Evolutionary conservation across 352 stramenopile genomes (phyloP), one percentile per base, ranked within the genome.

Genomic region (Phytophthora pseudosyringae): DNA sequence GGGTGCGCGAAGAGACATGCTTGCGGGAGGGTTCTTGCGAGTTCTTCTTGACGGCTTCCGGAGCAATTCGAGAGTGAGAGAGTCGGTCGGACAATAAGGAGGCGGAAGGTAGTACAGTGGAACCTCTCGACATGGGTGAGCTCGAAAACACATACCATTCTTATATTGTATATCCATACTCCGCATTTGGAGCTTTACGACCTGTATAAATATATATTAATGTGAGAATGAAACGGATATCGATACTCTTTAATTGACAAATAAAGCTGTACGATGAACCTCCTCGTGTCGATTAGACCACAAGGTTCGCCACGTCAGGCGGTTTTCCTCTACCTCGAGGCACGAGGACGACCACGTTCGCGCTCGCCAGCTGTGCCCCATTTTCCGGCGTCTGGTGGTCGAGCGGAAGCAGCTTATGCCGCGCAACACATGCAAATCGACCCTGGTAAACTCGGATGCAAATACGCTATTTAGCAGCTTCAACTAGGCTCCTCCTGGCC

Each of bases 1-100:
- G 7, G 83, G 85, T 4, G 76, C 60, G 35, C 76, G 75, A 45
- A 57, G 64, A 2, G 69, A 72, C 69, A 77, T 72, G 41, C 6
- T 46, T 43, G 29, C 5, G 15, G n/a, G 8, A 43, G 15, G 21
- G 12, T 40, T 53, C 10, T 29, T 60, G 50, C 51, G 41, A 44
- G 36, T 35, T 57, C 33, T 52, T 33, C 18, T 56, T 25, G 13
- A 52, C 43, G 32, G 25, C 40, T 67, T 5, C 8, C 44, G 48
- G 21, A 39, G 47, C 29, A 76, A 73, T 70, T 43, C 33, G 38
- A 43, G 29, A 76, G 63, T 76, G 68, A 64, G 44, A 71, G 38
- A 71, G 61, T 64, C 54, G 56, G 61, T 55, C 21, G 36, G 45
- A 69, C 51, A 38, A 46, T 54, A 54, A 38, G 28, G 44, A 61